Evolutionary conservation across 805 yeast species (phyloP), one percentile per base, ranked within the genome.

Genomic region (Phaffomyces thermotolerans): DNA sequence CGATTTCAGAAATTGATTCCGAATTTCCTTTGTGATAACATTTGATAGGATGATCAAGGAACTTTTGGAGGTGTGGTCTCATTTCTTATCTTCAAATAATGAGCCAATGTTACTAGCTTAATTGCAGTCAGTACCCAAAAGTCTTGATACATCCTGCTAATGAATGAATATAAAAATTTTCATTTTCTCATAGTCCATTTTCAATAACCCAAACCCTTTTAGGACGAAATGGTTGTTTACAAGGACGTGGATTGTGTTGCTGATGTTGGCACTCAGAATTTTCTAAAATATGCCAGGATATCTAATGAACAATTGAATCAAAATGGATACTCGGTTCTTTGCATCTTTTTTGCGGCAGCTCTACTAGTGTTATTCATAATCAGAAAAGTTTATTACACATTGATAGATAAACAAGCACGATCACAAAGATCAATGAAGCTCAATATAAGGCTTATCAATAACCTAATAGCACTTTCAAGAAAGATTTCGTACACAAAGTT

Each of bases 401-500:
- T n/a, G 32, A 39, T 24, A n/a, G 22, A n/a, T n/a, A 32, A 8
- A 22, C 18, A 24, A 23, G 36, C 9, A 8, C 8, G 17, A 31
- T 22, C 22, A 13, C 3, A 23, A 8, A n/a, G 4, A 8, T 8
- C 17, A 17, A 13, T 18, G 17, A 2, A 15, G 8, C 4, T 14
- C 14, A 14, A 17, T 3, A n/a, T 30, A 3, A 12, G 30, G 6
- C 2, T 45, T 2, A 17, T 44, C 5, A 42, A 60, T 23, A 62
- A 56, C 40, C 7, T 53, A 7, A 45, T 53, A 1, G 67, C 71
- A 2, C n/a, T 56, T 1, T 49, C 58, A 18, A 54, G 73, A 48
- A 54, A 42, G 15, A 20, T 67, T 4, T 47, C 60, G 0, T 68
- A 68, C 37, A 60, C 63, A 44, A 60, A 58, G 39, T 34, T 65